Evolutionary conservation across 345 rosid genomes (phyloP), one percentile per base, ranked within the genome.

Genomic region (Moricandia moricandioides): DNA sequence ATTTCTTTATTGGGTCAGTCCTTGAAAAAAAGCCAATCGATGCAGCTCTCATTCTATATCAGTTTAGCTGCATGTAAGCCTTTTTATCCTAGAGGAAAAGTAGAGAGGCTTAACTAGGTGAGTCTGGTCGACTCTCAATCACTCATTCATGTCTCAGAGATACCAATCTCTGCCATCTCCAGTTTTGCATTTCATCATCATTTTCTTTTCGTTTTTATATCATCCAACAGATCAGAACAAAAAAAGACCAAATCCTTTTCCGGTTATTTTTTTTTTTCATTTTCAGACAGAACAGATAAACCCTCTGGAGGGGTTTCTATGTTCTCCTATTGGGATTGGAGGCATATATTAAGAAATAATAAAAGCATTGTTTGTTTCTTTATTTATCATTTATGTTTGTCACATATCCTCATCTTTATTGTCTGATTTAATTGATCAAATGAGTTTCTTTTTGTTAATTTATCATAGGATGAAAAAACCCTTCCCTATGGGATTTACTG

Each of bases 151-250:
- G 45, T 72, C 39, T 71, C 30, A 66, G 72, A 65, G 77, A 78
- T 70, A 39, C 43, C 47, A 37, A 65, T 77, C 80, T 65, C 63
- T 72, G 49, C 69, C 81, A 71, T 78, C 81, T 59, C 81, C 81
- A 72, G 64, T 78, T 78, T 78, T 78, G 77, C 77, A 71, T 78
- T 29, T 59, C 47, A 18, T 65, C 81, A 4, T 69, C 55, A 29
- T 69, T 26, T 18, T 7, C 30, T n/a, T 24, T 55, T 30, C 9
- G 6, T 63, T 14, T 11, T 34, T 29, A 3, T 12, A 62, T 70
- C 71, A 64, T 77, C 55, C 52, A 34, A 33, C 14, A 56, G 16
- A 45, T 7, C 51, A 45, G 13, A 47, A n/a, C 3, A 47, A 47
- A 47, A 47, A 47, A n/a, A 47, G 52, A 47, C 52, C 52, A n/a